Percentiles rank a stretch among this genome's conserved stretches.
phyloP scores from a whole-genome alignment of 352 stramenopile species.

The Pythium phragmiticola region DNA sequence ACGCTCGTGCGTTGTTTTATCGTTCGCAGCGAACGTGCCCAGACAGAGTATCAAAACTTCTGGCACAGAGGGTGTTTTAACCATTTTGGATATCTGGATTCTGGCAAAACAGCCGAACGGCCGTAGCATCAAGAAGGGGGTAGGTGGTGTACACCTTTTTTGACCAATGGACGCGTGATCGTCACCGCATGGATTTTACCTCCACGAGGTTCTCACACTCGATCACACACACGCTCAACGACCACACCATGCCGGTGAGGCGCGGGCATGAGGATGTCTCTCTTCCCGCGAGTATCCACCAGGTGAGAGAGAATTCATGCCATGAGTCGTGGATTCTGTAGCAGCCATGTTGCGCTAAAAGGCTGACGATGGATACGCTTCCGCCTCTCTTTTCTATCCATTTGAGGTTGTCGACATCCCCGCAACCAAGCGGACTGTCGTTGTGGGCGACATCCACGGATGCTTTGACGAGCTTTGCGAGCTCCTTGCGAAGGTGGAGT shows the following conservation, averaged over 20 bases:
- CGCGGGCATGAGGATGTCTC: slow-evolving; percentile 47
- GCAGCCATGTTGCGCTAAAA: slow-evolving; percentile 12
- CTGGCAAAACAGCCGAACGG: slow-evolving; percentile 9
- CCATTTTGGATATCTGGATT: neutral
- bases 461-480: slow-evolving; percentile 85
- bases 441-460: slow-evolving; percentile 92
- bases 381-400: slow-evolving; percentile 1
- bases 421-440: slow-evolving; percentile 44
- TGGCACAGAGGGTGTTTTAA: slow-evolving; percentile 1
- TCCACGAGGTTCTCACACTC: neutral
- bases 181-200: slow-evolving; percentile 5
- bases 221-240: slow-evolving; percentile 4
- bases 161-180: slow-evolving; percentile 2
- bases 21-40: no score
- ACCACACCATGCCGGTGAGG: slow-evolving; percentile 16
- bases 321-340: slow-evolving; percentile 21
- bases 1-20: neutral
- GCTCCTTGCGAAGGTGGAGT: slow-evolving; percentile 51
- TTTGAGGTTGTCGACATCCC: slow-evolving; percentile 17
- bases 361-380: slow-evolving; percentile 5
- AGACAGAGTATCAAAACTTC: no score
- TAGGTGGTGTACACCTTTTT: neutral
- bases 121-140: neutral
- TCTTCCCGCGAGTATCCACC: slow-evolving; percentile 47
- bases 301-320: slow-evolving; percentile 14